These are phyloP conservation scores for Spirogloea muscicola DNA, from an alignment of 139 green algal genomes.

Conservation along the genomic window DNA sequence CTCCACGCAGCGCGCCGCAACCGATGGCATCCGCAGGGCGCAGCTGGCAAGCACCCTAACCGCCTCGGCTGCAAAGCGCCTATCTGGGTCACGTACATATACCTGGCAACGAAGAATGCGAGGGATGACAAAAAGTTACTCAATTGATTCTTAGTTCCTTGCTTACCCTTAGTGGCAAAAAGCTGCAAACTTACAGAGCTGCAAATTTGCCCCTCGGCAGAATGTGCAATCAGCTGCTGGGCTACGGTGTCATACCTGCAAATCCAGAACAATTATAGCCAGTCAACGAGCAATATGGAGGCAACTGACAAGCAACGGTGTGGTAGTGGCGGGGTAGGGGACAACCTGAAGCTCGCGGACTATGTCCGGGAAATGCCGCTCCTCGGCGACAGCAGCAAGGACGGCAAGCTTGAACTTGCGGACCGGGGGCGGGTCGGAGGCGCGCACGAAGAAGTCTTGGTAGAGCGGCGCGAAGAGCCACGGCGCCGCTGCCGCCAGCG, in stretches of 20 bases:
- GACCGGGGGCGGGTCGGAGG: neutral
- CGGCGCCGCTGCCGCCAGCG: conserved; percentile 7
- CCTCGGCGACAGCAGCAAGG: neutral
- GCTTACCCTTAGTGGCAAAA: no score
- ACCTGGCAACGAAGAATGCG: neutral
- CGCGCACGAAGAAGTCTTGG: conserved; percentile 34
- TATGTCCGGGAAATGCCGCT: neutral
- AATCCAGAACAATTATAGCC: neutral
- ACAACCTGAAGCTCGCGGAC: conserved; percentile 20
- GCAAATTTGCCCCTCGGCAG: no score
- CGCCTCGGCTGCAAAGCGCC: conserved; percentile 10
- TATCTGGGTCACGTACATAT: conserved; percentile 17
- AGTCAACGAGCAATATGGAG: neutral
- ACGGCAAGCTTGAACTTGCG: conserved; percentile 23
- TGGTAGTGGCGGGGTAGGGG: neutral
- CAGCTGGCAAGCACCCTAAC: conserved; percentile 1
- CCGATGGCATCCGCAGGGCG: neutral
- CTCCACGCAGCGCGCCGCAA: conserved; percentile 13
- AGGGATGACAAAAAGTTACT: neutral
- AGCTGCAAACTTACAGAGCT: no score
- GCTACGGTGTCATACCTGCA: neutral
- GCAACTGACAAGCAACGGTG: neutral
- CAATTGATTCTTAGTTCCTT: no score
- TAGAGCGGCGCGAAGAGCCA: conserved; percentile 11
- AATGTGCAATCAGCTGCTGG: neutral